Percentiles rank a stretch among this genome's conserved stretches.
phyloP scores from a whole-genome alignment of 2,329 filamentous ascomycete species.

The Epichloe baconii region DNA sequence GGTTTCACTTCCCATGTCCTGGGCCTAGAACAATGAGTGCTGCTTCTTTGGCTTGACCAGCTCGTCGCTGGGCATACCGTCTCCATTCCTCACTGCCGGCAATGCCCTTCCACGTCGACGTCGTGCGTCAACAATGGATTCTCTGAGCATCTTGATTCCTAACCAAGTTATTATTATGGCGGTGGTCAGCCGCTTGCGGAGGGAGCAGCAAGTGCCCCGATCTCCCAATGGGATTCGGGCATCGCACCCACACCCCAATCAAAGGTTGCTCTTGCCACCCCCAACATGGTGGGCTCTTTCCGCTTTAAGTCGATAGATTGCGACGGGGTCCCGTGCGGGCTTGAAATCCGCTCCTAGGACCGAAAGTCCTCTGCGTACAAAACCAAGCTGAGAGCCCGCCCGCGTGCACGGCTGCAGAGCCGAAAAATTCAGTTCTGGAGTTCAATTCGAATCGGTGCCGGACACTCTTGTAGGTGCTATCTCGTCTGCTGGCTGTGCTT shows the following conservation, averaged over 20 bases:
- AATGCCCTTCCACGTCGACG: too few species aligned
- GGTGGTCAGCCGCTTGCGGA: too few species aligned
- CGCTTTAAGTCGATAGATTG: background rate
- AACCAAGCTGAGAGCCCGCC: background rate
- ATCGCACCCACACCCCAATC: too few species aligned
- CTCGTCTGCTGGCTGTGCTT: background rate
- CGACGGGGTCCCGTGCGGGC: background rate
- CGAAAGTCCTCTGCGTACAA: background rate
- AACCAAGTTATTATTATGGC: too few species aligned
- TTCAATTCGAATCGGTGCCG: background rate
- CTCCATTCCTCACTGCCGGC: too few species aligned
- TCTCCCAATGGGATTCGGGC: background rate
- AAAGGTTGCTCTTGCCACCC: background rate
- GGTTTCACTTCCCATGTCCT: too few species aligned
- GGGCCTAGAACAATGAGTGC: background rate
- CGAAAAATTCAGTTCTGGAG: background rate
- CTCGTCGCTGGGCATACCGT: too few species aligned
- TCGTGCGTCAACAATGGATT: too few species aligned
- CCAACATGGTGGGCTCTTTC: background rate
- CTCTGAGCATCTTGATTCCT: too few species aligned
- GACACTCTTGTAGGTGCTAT: background rate
- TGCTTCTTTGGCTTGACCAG: background rate
- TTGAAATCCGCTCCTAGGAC: background rate
- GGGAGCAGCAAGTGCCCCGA: background rate
- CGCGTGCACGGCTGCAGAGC: too few species aligned